A percentile compares a stretch with the other conserved stretches of the same genome.
Evolutionary conservation across 805 yeast genomes (phyloP).

Genomic region (Hyphopichia homilentoma): DNA sequence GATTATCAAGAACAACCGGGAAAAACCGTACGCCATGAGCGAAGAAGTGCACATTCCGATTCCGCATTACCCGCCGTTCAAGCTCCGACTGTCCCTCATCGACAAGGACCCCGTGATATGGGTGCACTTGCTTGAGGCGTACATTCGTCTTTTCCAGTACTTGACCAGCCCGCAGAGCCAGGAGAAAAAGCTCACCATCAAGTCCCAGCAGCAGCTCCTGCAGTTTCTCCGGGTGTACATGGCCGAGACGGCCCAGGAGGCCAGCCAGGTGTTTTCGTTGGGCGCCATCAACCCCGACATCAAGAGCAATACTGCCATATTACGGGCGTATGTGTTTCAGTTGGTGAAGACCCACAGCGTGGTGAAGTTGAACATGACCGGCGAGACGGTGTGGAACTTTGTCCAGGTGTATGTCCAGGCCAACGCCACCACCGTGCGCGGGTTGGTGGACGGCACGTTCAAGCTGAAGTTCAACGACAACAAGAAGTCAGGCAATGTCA

Average conservation of each 20-base stretch:
- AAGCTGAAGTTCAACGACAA: conserved; percentile 46
- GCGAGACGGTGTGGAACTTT: conserved; percentile 64
- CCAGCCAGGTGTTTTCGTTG: conserved; percentile 57
- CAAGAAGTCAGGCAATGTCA: conserved; percentile 46
- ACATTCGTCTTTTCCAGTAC: conserved; percentile 49
- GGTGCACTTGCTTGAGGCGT: conserved; percentile 67
- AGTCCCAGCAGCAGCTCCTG: conserved; percentile 56
- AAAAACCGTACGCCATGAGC: too few species aligned
- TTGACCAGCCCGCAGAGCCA: conserved; percentile 35
- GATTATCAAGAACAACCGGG: too few species aligned
- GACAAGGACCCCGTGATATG: conserved; percentile 84
- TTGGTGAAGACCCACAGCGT: conserved; percentile 51
- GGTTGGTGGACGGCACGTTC: conserved; percentile 52
- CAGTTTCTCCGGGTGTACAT: conserved; percentile 55
- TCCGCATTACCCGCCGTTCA: conserved; percentile 72
- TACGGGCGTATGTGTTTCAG: conserved; percentile 50
- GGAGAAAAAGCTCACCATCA: conserved; percentile 38
- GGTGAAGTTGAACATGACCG: conserved; percentile 52
- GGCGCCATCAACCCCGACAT: conserved; percentile 75
- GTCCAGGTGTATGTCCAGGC: conserved; percentile 48
- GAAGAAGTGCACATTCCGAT: conserved; percentile 52
- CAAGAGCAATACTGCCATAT: conserved; percentile 42
- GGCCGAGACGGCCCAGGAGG: conserved; percentile 58
- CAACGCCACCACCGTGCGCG: conserved; percentile 43
- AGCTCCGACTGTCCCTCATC: conserved; percentile 67